Evolutionary conservation across 768 basidiomycete genomes (phyloP).

Genomic region (Suillus luteus): DNA sequence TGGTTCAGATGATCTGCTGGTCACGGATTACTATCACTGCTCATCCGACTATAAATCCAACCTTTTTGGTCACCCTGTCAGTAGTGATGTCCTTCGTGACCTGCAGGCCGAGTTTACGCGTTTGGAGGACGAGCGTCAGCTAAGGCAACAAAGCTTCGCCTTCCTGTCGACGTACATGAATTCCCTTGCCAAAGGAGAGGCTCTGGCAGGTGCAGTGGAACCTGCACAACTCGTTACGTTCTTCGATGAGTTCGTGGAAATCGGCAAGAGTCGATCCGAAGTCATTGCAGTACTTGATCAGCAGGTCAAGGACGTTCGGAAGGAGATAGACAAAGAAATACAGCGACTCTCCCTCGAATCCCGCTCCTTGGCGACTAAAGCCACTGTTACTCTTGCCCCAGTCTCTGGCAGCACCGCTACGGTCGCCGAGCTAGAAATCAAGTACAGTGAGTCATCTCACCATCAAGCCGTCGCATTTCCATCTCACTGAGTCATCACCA

Average conservation of each 20-base stretch:
- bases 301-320: constrained; percentile 16
- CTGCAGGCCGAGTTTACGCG: constrained; percentile 17
- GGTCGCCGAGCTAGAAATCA: constrained; percentile 20
- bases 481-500: constrained; percentile 1
- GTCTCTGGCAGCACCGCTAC: constrained; percentile 10
- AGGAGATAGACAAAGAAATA: constrained; percentile 19
- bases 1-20: constrained; percentile 14
- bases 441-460: constrained; percentile 18
- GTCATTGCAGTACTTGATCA: constrained; percentile 20
- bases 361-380: constrained; percentile 4
- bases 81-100: constrained; percentile 10
- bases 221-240: constrained; percentile 23
- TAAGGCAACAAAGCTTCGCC: constrained; percentile 23
- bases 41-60: background rate
- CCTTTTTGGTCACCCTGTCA: background rate
- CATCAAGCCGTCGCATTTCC: background rate
- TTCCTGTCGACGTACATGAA: constrained; percentile 32
- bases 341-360: constrained; percentile 9
- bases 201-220: constrained; percentile 4
- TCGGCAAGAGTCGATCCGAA: constrained; percentile 21
- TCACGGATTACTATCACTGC: constrained; percentile 20
- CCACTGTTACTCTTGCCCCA: constrained; percentile 17
- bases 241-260: constrained; percentile 27
- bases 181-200: constrained; percentile 28
- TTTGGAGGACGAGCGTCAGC: constrained; percentile 21